These are phyloP conservation scores for Gonapodya sp. DNA, from an alignment of 192 early-diverging fungal genomes.

Conservation along the genomic window DNA sequence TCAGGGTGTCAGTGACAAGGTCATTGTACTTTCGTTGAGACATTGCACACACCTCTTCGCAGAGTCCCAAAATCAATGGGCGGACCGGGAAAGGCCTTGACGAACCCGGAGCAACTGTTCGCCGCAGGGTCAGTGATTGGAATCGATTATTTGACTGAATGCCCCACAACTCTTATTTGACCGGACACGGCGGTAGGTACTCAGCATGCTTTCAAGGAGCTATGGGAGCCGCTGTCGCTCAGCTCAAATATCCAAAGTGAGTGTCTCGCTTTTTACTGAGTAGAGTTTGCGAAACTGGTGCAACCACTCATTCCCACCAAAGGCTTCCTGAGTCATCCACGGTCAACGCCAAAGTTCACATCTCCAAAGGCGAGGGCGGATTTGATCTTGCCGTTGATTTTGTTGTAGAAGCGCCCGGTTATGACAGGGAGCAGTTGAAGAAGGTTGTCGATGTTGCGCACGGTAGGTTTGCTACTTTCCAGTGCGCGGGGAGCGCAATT, in stretches of 20 bases:
- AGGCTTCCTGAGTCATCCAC: background rate
- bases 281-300: background rate
- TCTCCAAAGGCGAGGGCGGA: constrained; percentile 9
- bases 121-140: constrained; percentile 3
- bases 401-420: background rate
- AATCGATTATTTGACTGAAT: background rate
- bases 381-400: constrained; percentile 8
- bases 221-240: background rate
- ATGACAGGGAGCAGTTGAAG: background rate
- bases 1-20: too few species aligned
- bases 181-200: background rate
- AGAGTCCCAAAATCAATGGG: constrained; percentile 6
- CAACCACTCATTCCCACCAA: background rate
- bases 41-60: too few species aligned
- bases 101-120: constrained; percentile 9
- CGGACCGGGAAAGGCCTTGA: constrained; percentile 2
- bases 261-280: background rate
- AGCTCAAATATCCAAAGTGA: background rate
- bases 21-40: too few species aligned
- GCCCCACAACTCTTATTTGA: background rate
- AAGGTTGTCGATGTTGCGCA: constrained; percentile 5
- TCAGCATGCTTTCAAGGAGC: constrained; percentile 6
- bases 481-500: background rate
- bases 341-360: background rate
- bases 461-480: too few species aligned